These are phyloP conservation scores for Cucumis cinereus DNA, from an alignment of 306 rosid genomes.

Conservation along the genomic window DNA sequence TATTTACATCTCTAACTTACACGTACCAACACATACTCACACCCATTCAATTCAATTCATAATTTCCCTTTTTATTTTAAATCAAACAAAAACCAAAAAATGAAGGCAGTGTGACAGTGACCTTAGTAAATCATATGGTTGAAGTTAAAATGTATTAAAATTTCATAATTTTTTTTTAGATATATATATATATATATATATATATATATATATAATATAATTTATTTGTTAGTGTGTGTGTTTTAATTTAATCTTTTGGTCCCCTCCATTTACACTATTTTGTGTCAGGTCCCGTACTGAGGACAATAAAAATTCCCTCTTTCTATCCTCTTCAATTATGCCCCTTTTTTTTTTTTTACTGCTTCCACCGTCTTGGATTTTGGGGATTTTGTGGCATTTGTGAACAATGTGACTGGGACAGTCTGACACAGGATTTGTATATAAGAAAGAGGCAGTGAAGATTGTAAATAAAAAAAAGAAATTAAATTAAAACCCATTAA, in stretches of 20 bases:
- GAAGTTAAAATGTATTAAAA: no score
- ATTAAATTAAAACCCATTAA: not conserved
- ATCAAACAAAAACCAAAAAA: no score
- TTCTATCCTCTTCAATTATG: not conserved
- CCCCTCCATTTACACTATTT: not conserved
- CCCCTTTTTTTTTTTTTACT: not conserved
- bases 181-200: no score
- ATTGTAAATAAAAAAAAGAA: not conserved
- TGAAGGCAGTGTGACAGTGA: no score
- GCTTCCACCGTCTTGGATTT: not conserved
- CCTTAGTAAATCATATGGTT: no score
- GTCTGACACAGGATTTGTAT: not conserved
- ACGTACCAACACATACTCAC: constrained; percentile 4
- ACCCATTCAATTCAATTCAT: no score
- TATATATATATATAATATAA: no score
- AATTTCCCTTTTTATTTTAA: no score
- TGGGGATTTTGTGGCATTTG: not conserved
- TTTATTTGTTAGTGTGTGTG: no score
- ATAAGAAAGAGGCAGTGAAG: no score
- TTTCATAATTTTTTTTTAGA: no score
- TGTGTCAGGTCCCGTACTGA: not conserved
- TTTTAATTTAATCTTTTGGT: no score
- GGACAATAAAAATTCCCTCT: not conserved
- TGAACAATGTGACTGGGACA: not conserved
- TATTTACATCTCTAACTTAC: not conserved